Conservation (phyloP, 169 alveolate genomes). For the Cryptosporidium ryanae region DNA sequence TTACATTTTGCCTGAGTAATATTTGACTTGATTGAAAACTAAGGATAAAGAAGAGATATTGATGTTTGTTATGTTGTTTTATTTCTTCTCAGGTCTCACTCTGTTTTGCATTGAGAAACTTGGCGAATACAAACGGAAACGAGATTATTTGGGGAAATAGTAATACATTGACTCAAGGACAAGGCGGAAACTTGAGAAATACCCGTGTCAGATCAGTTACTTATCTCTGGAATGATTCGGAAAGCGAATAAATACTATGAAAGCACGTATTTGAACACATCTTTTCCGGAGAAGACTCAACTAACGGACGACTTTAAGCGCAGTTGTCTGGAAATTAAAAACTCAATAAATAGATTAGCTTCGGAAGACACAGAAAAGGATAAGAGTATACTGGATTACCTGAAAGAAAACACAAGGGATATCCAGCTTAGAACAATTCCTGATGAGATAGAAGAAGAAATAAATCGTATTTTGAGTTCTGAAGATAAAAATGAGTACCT, state of each 20-base stretch:
- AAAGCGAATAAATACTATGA: slow-evolving; percentile 8
- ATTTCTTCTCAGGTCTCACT: no score
- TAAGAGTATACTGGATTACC: background rate
- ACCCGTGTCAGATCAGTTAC: no score
- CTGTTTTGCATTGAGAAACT: no score
- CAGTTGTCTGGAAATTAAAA: background rate
- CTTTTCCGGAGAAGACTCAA: slow-evolving; percentile 13
- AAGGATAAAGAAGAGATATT: no score
- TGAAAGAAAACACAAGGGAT: background rate
- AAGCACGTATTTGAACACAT: slow-evolving; percentile 12
- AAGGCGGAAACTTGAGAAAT: no score
- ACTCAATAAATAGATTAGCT: background rate
- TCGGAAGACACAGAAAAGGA: background rate
- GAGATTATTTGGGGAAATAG: no score
- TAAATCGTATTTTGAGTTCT: background rate
- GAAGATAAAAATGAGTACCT: slow-evolving; percentile 22
- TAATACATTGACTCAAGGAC: no score
- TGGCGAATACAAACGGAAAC: no score
- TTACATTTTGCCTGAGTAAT: no score
- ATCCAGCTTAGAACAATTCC: slow-evolving; percentile 8
- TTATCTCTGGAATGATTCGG: background rate
- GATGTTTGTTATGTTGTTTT: no score
- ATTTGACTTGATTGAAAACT: no score
- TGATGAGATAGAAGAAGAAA: slow-evolving; percentile 27
- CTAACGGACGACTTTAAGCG: background rate